A percentile compares a stretch with the other conserved stretches of the same genome.
Conservation (phyloP, 2,329 filamentous ascomycete genomes). For the Basipetospora sp. region DNA sequence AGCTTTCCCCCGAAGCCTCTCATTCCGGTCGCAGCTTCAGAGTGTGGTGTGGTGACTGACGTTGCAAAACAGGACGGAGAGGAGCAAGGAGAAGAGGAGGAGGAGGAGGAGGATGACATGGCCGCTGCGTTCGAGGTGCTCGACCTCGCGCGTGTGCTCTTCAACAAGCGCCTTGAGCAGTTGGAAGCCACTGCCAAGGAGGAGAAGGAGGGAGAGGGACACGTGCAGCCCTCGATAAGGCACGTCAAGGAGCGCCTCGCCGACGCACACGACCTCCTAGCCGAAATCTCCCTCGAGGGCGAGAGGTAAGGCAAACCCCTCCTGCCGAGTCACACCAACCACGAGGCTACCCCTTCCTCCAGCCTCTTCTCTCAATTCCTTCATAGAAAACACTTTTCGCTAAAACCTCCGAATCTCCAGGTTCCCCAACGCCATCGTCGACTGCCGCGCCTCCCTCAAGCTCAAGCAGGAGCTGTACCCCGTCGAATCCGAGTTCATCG, state of each 20-base stretch:
- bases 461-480: constrained; percentile 69
- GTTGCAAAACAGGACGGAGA: constrained; percentile 18
- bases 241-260: constrained; percentile 74
- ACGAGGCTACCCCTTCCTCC: no score
- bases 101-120: constrained; percentile 57
- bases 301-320: constrained; percentile 43
- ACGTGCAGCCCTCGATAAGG: constrained; percentile 26
- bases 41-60: no score
- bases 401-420: no score
- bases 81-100: constrained; percentile 25
- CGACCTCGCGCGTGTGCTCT: constrained; percentile 58
- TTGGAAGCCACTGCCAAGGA: constrained; percentile 14
- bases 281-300: constrained; percentile 93
- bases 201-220: constrained; percentile 21
- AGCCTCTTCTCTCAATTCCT: no score
- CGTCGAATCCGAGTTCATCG: constrained; percentile 68
- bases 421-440: constrained; percentile 73
- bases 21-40: no score
- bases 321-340: no score
- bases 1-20: no score
- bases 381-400: no score
- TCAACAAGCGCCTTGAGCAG: constrained; percentile 37
- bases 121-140: constrained; percentile 73
- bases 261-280: constrained; percentile 84
- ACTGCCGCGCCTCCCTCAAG: constrained; percentile 62